Evolutionary conservation across 2,329 filamentous ascomycete species (phyloP).

Genomic region (Colletotrichum agaves): DNA sequence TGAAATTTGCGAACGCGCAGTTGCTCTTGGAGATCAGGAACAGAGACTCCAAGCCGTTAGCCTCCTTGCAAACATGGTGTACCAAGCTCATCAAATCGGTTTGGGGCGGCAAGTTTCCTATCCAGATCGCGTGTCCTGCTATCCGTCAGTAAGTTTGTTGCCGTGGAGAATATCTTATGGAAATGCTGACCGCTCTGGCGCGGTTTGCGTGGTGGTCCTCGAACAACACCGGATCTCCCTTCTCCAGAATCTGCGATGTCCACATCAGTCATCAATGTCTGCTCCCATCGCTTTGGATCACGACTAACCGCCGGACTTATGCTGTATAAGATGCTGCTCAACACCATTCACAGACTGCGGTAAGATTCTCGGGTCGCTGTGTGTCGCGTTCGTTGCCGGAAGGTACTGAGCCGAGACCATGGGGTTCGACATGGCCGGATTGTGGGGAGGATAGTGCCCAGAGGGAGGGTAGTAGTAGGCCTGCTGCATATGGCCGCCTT

Average conservation of each 20-base stretch:
- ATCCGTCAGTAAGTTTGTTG: conserved; percentile 36
- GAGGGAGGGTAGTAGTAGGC: conserved; percentile 58
- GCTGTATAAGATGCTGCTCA: conserved; percentile 22
- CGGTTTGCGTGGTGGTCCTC: conserved; percentile 66
- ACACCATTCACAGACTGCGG: conserved; percentile 37
- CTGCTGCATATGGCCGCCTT: conserved; percentile 45
- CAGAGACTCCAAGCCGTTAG: conserved; percentile 83
- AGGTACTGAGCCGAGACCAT: conserved; percentile 51
- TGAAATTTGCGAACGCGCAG: conserved; percentile 96
- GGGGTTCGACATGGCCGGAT: conserved; percentile 46
- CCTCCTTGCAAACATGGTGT: conserved; percentile 86
- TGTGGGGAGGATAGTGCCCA: conserved; percentile 50
- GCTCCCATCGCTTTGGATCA: not conserved
- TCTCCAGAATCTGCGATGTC: conserved; percentile 38
- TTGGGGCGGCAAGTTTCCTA: conserved; percentile 90
- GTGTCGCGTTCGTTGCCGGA: conserved; percentile 39
- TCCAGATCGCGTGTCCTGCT: conserved; percentile 90
- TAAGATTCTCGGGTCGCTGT: conserved; percentile 42
- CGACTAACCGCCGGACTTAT: conserved; percentile 7
- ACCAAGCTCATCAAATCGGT: conserved; percentile 87
- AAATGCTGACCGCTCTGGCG: conserved; percentile 66
- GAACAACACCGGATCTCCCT: conserved; percentile 55
- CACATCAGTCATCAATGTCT: not conserved
- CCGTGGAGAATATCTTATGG: conserved; percentile 32
- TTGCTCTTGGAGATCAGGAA: conserved; percentile 98